Conservation (phyloP, 2,329 filamentous ascomycete genomes). For the Aspergillus fructus region DNA sequence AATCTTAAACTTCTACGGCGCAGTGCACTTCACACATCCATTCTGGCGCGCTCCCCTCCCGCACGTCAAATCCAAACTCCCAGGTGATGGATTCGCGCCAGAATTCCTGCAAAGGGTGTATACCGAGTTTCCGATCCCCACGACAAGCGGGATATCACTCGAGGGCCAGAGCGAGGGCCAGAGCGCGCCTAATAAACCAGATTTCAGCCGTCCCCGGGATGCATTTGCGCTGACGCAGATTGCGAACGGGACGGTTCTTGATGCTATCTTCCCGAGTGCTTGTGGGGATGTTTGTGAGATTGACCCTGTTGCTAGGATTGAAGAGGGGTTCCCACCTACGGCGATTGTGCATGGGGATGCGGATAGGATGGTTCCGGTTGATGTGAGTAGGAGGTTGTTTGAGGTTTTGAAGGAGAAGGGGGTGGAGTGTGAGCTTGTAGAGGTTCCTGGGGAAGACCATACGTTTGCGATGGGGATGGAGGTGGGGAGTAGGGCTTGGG, state of each 20-base stretch:
- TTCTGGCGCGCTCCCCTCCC: slow-evolving; percentile 39
- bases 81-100: slow-evolving; percentile 16
- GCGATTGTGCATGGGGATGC: slow-evolving; percentile 44
- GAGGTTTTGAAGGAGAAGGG: slow-evolving; percentile 25
- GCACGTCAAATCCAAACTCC: slow-evolving; percentile 29
- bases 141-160: slow-evolving; percentile 40
- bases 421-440: slow-evolving; percentile 37
- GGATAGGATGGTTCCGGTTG: slow-evolving; percentile 42
- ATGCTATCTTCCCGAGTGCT: slow-evolving; percentile 28
- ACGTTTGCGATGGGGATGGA: slow-evolving; percentile 46
- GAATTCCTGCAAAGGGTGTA: slow-evolving; percentile 40
- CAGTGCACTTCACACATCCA: slow-evolving; percentile 38
- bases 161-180: slow-evolving; percentile 35
- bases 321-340: slow-evolving; percentile 36
- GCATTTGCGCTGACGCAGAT: slow-evolving; percentile 46
- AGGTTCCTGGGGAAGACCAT: slow-evolving; percentile 44
- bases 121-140: slow-evolving; percentile 37
- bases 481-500: slow-evolving; percentile 35
- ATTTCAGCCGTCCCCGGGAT: slow-evolving; percentile 38
- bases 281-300: slow-evolving; percentile 21
- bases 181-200: slow-evolving; percentile 25
- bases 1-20: slow-evolving; percentile 46
- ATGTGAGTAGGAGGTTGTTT: slow-evolving; percentile 35
- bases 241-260: slow-evolving; percentile 39
- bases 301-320: slow-evolving; percentile 38